Evolutionary conservation across 768 basidiomycete species (phyloP), one percentile per base, ranked within the genome.

Genomic region (Lentinula sp.): DNA sequence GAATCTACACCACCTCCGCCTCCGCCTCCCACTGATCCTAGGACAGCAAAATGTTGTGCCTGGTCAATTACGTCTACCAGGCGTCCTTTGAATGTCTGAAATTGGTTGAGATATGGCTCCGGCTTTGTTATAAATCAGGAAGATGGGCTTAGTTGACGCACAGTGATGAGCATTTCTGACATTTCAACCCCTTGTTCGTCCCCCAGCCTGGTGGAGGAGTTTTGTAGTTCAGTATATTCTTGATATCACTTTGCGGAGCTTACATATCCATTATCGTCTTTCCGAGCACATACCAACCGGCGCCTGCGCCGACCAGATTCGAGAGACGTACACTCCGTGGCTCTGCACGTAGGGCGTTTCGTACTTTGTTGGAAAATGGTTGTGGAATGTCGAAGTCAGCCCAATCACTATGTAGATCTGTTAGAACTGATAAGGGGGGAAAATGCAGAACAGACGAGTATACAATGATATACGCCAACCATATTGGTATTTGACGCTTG

Each of bases 271-370:
- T 89, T 62, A 96, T 85, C 64, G 86, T 84, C 70, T 87, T 87
- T 13, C 95, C 95, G 71, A 95, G 95, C 3, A 88, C 89, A 71
- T 97, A 98, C 95, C 95, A 98, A 66, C 86, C 74, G 2, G 93
- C 91, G 2, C 91, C 91, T 10, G 88, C 86, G 7, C 95, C 95
- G 8, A 96, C 93, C 7, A 95, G 84, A 48, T 80, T 82, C 9
- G 91, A 84, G 5, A 98, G 79, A 62, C 84, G 87, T 57, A 98
- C 95, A 65, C 89, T 92, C 21, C 84, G 83, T 9, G 95, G 80
- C 59, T 96, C 94, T 18, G 95, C 95, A 67, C 88, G 92, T 57
- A 98, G 79, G 1, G 95, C 95, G 64, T 93, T 91, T 54, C 85
- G 78, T 2, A 97, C 93, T 66, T 87, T 84, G 28, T 80, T 74